Evolutionary conservation across 805 yeast genomes (phyloP).

Genomic region (Barnettozyma botsteinii): DNA sequence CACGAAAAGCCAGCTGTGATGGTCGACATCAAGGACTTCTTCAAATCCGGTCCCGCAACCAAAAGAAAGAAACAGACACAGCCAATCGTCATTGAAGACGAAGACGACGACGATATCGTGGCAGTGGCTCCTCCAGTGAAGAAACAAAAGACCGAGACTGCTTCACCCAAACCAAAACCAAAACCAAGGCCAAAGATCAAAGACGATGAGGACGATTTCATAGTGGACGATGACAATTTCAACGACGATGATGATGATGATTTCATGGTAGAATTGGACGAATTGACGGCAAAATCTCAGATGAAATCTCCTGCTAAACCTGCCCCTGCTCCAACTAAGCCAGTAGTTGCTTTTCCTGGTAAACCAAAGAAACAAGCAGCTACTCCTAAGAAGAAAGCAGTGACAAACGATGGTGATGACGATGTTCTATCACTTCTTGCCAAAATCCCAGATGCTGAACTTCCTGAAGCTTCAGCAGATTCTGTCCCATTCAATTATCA

Average conservation of each 20-base stretch:
- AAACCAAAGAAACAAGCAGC: neutral
- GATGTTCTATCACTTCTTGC: slow-evolving; percentile 53
- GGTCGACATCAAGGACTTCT: slow-evolving; percentile 38
- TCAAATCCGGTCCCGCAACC: slow-evolving; percentile 12
- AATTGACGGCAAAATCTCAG: neutral
- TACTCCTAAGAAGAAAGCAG: neutral
- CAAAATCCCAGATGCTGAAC: slow-evolving; percentile 68
- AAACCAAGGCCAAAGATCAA: neutral
- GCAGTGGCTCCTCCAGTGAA: slow-evolving; percentile 7
- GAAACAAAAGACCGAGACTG: slow-evolving; percentile 6
- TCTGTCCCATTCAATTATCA: slow-evolving; percentile 42
- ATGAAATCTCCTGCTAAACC: neutral
- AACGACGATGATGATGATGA: slow-evolving; percentile 1
- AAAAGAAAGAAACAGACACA: slow-evolving; percentile 11
- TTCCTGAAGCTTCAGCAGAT: slow-evolving; percentile 43
- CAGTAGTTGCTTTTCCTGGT: neutral
- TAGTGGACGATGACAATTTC: slow-evolving; percentile 21
- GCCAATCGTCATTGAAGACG: slow-evolving; percentile 23
- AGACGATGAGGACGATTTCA: slow-evolving; percentile 17
- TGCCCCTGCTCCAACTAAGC: neutral
- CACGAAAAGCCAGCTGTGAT: no score
- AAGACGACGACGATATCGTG: slow-evolving; percentile 25
- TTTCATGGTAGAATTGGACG: neutral
- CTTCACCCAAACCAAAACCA: neutral
- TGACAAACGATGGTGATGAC: slow-evolving; percentile 14